These are phyloP conservation scores for Colletotrichum australisinense DNA, from an alignment of 2,329 filamentous ascomycete species.

Conservation along the genomic window DNA sequence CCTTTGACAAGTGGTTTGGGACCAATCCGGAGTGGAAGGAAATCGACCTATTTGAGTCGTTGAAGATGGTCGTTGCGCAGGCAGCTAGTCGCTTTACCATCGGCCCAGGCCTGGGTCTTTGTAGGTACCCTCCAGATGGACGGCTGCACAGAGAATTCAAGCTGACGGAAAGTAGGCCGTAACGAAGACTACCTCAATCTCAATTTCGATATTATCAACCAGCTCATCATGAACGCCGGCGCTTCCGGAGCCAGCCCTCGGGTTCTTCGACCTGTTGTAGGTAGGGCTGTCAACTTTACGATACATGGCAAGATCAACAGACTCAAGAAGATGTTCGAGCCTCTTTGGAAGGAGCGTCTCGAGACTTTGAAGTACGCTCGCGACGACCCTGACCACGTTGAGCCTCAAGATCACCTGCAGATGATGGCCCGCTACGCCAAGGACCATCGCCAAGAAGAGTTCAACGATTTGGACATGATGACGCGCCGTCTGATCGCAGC, in stretches of 20 bases:
- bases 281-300: constrained; percentile 40
- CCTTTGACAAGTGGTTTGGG: constrained; percentile 50
- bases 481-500: constrained; percentile 44
- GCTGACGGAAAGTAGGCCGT: constrained; percentile 38
- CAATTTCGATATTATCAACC: constrained; percentile 44
- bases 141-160: no score
- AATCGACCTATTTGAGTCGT: constrained; percentile 42
- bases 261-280: constrained; percentile 46
- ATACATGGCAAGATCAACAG: constrained; percentile 40
- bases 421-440: constrained; percentile 53
- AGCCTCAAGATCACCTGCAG: constrained; percentile 53
- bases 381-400: constrained; percentile 35
- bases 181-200: constrained; percentile 48
- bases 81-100: constrained; percentile 46
- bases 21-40: constrained; percentile 48
- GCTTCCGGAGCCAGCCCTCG: constrained; percentile 44
- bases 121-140: constrained; percentile 32
- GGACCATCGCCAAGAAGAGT: constrained; percentile 51
- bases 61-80: constrained; percentile 45
- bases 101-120: constrained; percentile 42
- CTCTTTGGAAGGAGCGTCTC: constrained; percentile 40
- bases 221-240: constrained; percentile 47
- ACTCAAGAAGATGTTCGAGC: constrained; percentile 42
- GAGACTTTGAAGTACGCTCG: constrained; percentile 36
- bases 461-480: constrained; percentile 44